These are phyloP conservation scores for Candida mesenterica DNA, from an alignment of 1,139 yeast species.

Conservation along the genomic window DNA sequence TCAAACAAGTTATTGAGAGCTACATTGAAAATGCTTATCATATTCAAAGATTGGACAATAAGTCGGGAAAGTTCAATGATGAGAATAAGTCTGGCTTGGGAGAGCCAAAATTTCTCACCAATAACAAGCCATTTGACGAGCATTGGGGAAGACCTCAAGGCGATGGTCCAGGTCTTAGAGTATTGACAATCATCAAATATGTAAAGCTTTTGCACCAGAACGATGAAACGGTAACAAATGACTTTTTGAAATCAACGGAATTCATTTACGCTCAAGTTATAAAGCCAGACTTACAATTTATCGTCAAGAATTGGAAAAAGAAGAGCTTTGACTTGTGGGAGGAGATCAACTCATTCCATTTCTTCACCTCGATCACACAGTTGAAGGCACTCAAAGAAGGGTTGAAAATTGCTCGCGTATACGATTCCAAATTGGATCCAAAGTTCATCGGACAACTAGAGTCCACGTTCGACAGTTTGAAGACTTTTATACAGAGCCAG, in stretches of 20 bases:
- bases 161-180: constrained; percentile 90
- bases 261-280: constrained; percentile 53
- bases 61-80: constrained; percentile 61
- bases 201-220: constrained; percentile 40
- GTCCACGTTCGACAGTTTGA: constrained; percentile 20
- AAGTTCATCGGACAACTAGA: not conserved
- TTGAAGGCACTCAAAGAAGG: constrained; percentile 68
- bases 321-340: constrained; percentile 92
- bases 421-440: constrained; percentile 36
- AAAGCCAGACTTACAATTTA: constrained; percentile 69
- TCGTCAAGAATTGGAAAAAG: constrained; percentile 59
- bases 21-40: constrained; percentile 58
- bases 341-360: constrained; percentile 71
- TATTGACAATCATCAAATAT: constrained; percentile 61
- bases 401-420: constrained; percentile 37
- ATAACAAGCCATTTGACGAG: constrained; percentile 59
- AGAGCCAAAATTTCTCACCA: constrained; percentile 80
- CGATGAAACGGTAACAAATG: constrained; percentile 23
- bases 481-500: constrained; percentile 29
- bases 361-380: constrained; percentile 77
- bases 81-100: constrained; percentile 59
- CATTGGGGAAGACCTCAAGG: constrained; percentile 95
- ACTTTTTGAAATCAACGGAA: constrained; percentile 22
- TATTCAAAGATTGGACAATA: constrained; percentile 66
- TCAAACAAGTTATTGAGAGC: constrained; percentile 45